A percentile compares a stretch with the other conserved stretches of the same genome.
Evolutionary conservation across 108 stramenopile genomes (phyloP).

Genomic region (Aurantiochytrium sp.): DNA sequence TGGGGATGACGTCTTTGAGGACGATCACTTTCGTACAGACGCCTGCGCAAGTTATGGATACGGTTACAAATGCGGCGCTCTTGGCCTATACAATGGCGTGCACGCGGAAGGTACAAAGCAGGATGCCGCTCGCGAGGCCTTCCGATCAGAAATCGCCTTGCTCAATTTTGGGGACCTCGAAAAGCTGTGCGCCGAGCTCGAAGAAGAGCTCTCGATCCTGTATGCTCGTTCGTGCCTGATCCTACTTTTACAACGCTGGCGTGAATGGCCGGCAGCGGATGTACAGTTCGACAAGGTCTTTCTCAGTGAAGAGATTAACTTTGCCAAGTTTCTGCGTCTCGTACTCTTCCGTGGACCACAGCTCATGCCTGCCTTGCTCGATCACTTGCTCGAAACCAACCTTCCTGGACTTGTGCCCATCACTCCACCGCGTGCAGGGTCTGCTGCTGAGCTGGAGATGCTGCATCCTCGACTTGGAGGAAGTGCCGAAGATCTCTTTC

Average conservation of each 20-base stretch:
- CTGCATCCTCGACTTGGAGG: not conserved
- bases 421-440: not conserved
- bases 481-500: not conserved
- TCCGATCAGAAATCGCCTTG: slow-evolving; percentile 29
- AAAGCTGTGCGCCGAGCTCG: slow-evolving; percentile 29
- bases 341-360: slow-evolving; percentile 25
- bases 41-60: slow-evolving; percentile 15
- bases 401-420: not conserved
- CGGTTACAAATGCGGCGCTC: not conserved
- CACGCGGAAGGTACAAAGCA: not conserved
- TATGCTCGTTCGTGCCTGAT: slow-evolving; percentile 34
- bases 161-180: slow-evolving; percentile 25
- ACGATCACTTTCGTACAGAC: slow-evolving; percentile 20
- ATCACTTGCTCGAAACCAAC: not conserved
- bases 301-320: not conserved
- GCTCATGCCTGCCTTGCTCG: not conserved
- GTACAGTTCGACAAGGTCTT: not conserved
- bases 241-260: slow-evolving; percentile 31
- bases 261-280: not conserved
- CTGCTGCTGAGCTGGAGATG: not conserved
- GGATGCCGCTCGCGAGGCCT: slow-evolving; percentile 15
- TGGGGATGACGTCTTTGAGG: slow-evolving; percentile 14
- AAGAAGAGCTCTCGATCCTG: slow-evolving; percentile 27
- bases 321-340: slow-evolving; percentile 15
- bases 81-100: slow-evolving; percentile 16